These are phyloP conservation scores for Zygotorulaspora chibaensis DNA, from an alignment of 805 yeast genomes.

Conservation along the genomic window DNA sequence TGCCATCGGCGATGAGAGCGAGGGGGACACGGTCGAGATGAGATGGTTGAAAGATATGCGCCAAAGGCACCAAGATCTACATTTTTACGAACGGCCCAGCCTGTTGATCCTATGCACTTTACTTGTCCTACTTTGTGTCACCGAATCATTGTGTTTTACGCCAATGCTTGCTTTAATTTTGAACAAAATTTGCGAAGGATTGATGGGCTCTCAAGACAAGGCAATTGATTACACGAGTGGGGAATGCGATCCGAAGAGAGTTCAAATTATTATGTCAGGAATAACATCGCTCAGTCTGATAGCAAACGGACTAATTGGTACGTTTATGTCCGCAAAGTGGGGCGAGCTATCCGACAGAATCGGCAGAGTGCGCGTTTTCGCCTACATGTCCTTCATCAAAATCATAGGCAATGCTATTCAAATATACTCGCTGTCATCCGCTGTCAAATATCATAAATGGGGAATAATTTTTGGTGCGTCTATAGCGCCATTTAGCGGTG, in stretches of 20 bases:
- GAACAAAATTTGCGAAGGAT: slow-evolving; percentile 41
- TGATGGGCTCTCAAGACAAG: slow-evolving; percentile 26
- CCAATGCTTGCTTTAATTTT: slow-evolving; percentile 37
- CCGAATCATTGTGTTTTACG: slow-evolving; percentile 39
- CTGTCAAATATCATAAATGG: slow-evolving; percentile 36
- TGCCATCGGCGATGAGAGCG: slow-evolving; percentile 8
- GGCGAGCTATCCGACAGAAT: slow-evolving; percentile 60
- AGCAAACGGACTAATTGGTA: slow-evolving; percentile 42
- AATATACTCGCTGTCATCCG: slow-evolving; percentile 32
- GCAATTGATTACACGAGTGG: not conserved
- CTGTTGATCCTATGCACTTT: slow-evolving; percentile 44
- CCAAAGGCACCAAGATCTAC: slow-evolving; percentile 38
- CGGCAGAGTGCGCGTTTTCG: slow-evolving; percentile 54
- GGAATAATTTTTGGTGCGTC: slow-evolving; percentile 43
- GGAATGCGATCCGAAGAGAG: slow-evolving; percentile 38
- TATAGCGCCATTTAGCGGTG: slow-evolving; percentile 58
- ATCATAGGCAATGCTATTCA: slow-evolving; percentile 22
- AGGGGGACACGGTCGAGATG: slow-evolving; percentile 14
- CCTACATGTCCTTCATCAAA: slow-evolving; percentile 30
- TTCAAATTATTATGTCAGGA: slow-evolving; percentile 45
- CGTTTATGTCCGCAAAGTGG: slow-evolving; percentile 56
- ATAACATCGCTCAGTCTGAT: slow-evolving; percentile 45
- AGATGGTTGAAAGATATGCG: slow-evolving; percentile 50
- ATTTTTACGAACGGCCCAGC: slow-evolving; percentile 58
- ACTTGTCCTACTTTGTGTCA: slow-evolving; percentile 41